Evolutionary conservation across 768 basidiomycete species (phyloP).

Genomic region (Favolaschia claudopus): DNA sequence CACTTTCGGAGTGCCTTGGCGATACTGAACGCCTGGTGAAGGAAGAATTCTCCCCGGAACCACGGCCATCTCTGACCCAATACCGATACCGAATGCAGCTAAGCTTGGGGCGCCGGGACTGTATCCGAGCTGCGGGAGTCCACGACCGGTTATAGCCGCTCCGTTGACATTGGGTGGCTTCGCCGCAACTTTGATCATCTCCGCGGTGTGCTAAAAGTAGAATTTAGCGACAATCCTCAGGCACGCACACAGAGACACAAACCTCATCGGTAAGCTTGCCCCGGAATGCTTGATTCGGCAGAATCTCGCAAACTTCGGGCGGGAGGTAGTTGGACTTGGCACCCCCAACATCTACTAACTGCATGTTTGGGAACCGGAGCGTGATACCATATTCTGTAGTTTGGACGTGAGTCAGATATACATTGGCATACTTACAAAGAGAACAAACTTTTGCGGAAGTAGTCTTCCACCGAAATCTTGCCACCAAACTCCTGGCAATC

Average conservation of each 20-base stretch:
- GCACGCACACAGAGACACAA: too few relatives aligned
- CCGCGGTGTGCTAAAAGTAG: constrained; percentile 73
- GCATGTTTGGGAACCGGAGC: constrained; percentile 57
- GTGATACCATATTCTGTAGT: constrained; percentile 67
- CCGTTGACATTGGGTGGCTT: constrained; percentile 78
- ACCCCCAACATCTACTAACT: constrained; percentile 66
- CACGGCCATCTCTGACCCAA: constrained; percentile 70
- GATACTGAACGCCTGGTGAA: constrained; percentile 69
- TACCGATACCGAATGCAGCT: constrained; percentile 64
- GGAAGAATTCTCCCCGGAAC: constrained; percentile 75
- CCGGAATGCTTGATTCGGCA: constrained; percentile 70
- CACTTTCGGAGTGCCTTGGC: constrained; percentile 46
- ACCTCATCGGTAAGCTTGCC: constrained; percentile 74
- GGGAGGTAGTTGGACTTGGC: constrained; percentile 62
- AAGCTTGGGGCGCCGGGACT: constrained; percentile 48
- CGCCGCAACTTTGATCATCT: constrained; percentile 78
- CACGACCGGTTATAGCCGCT: constrained; percentile 61
- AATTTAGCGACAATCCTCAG: too few relatives aligned
- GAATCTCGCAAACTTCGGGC: constrained; percentile 76
- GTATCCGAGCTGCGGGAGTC: constrained; percentile 70
- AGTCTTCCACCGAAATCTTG: constrained; percentile 66
- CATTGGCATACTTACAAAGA: constrained; percentile 22
- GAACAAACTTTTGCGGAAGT: constrained; percentile 71
- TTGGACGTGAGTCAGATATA: not conserved
- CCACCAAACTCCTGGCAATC: constrained; percentile 62